Evolutionary conservation across 805 yeast species (phyloP).

Genomic region (Spathaspora sp.): DNA sequence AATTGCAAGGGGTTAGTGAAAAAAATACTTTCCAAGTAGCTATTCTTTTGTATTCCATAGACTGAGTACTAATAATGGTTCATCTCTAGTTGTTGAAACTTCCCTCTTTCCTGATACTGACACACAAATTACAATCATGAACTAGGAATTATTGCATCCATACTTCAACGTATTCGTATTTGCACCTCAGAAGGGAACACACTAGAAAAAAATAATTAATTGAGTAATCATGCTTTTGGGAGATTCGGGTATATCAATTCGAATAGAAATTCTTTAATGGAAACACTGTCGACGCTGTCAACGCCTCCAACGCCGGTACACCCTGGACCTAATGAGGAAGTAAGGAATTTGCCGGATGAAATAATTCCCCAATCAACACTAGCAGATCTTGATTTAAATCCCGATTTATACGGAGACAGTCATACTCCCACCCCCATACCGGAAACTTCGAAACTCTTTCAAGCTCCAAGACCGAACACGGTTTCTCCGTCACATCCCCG

Average conservation of each 20-base stretch:
- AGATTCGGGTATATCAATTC: too few relatives aligned
- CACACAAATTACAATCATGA: neutral
- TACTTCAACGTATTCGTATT: neutral
- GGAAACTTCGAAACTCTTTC: neutral
- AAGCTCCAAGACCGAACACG: neutral
- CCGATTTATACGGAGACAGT: conserved; percentile 31
- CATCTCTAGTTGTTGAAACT: neutral
- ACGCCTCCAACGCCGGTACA: conserved; percentile 34
- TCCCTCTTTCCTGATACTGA: neutral
- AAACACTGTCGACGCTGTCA: conserved; percentile 3
- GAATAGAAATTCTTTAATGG: neutral
- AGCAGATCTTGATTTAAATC: conserved; percentile 36
- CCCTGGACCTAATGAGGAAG: conserved; percentile 33
- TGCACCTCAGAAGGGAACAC: neutral
- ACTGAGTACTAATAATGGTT: neutral
- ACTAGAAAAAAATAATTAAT: neutral
- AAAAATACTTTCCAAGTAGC: too few relatives aligned
- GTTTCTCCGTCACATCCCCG: neutral
- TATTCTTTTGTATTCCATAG: neutral
- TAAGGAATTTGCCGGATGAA: conserved; percentile 22
- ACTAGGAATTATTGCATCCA: neutral
- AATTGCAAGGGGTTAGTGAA: too few relatives aligned
- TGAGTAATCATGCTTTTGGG: too few relatives aligned
- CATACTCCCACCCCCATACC: neutral
- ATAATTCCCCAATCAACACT: conserved; percentile 14